phyloP scores from a whole-genome alignment of 768 basidiomycete species.

The Leccinum imitatum region DNA sequence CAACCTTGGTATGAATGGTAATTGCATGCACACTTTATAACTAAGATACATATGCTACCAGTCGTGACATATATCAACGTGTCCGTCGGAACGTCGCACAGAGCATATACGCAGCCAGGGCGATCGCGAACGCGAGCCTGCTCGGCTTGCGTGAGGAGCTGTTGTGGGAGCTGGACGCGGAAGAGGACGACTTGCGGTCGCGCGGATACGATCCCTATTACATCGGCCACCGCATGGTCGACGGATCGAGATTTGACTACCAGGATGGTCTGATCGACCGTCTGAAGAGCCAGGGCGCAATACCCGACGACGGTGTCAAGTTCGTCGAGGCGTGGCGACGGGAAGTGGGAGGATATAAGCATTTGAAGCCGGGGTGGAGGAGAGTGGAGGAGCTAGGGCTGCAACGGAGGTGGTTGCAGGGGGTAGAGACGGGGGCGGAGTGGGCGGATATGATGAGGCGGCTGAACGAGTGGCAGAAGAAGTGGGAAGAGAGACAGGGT shows the following conservation, averaged over 20 bases:
- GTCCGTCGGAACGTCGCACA: conserved; percentile 50
- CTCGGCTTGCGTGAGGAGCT: conserved; percentile 42
- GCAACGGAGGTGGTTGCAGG: conserved; percentile 44
- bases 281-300: conserved; percentile 25
- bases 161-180: conserved; percentile 38
- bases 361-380: conserved; percentile 43
- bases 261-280: conserved; percentile 34
- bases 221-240: conserved; percentile 47
- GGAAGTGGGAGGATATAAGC: conserved; percentile 32
- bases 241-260: conserved; percentile 36
- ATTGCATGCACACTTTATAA: too few relatives aligned
- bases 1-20: too few relatives aligned
- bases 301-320: conserved; percentile 43
- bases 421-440: conserved; percentile 49
- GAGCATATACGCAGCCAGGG: conserved; percentile 45
- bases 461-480: conserved; percentile 47
- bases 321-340: conserved; percentile 54
- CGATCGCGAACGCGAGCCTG: conserved; percentile 41
- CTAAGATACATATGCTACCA: too few relatives aligned
- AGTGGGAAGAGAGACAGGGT: conserved; percentile 46
- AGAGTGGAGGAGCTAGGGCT: conserved; percentile 43
- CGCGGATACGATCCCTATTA: conserved; percentile 49
- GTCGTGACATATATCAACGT: conserved; percentile 8
- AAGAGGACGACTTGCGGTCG: conserved; percentile 41
- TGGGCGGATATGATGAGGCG: conserved; percentile 51